These are phyloP conservation scores for Neofusicoccum sp. DNA, from an alignment of 2,329 filamentous ascomycete genomes.

Conservation along the genomic window DNA sequence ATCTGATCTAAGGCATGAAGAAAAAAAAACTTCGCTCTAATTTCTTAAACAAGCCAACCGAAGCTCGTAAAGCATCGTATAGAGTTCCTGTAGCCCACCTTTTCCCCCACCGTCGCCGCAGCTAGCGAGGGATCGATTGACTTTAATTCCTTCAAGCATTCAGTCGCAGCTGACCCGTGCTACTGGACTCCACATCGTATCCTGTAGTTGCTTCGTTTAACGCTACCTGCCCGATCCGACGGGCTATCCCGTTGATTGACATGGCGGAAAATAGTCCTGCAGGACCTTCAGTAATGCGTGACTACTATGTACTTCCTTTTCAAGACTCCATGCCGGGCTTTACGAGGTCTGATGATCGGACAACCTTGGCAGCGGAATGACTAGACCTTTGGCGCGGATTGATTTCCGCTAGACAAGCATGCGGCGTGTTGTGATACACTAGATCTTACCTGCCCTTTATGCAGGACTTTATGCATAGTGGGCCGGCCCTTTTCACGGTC, in stretches of 20 bases:
- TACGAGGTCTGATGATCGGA: too few species aligned
- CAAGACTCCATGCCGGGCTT: not conserved
- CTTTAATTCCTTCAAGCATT: not conserved
- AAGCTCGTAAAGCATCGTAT: not conserved
- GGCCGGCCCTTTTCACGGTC: not conserved
- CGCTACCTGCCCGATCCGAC: slow-evolving; percentile 5
- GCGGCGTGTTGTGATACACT: not conserved
- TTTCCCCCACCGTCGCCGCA: not conserved
- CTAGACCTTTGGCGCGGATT: not conserved
- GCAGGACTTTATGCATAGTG: not conserved
- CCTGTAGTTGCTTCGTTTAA: not conserved
- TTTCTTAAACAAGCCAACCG: not conserved
- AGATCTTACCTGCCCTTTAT: not conserved
- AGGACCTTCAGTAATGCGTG: not conserved
- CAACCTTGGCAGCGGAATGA: too few species aligned
- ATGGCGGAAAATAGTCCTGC: not conserved
- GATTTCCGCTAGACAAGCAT: not conserved
- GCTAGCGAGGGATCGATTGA: not conserved
- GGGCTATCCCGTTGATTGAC: not conserved
- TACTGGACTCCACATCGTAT: not conserved
- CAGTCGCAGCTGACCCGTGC: not conserved
- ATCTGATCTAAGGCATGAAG: not conserved
- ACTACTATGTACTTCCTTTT: not conserved
- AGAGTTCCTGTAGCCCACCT: not conserved
- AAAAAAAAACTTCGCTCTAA: not conserved